These are phyloP conservation scores for Hypoxylon sp. DNA, from an alignment of 2,329 filamentous ascomycete genomes.

Conservation along the genomic window DNA sequence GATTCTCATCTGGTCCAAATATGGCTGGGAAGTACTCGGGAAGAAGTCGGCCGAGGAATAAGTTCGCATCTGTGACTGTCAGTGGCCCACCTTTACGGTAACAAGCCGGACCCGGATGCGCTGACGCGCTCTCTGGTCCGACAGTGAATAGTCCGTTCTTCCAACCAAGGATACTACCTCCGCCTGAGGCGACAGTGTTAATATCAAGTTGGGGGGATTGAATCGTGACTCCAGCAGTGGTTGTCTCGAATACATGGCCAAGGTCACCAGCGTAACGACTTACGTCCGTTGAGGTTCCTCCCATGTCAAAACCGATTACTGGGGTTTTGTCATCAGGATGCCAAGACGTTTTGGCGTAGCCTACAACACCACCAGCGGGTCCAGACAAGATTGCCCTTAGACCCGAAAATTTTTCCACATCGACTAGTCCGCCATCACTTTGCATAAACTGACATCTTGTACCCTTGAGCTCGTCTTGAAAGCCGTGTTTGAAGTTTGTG, in stretches of 20 bases:
- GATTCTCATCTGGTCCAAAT: slow-evolving; percentile 77
- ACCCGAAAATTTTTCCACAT: slow-evolving; percentile 76
- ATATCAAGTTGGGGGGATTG: slow-evolving; percentile 86
- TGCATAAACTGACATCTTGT: slow-evolving; percentile 52
- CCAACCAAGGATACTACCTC: slow-evolving; percentile 79
- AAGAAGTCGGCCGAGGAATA: slow-evolving; percentile 73
- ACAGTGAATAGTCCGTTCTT: slow-evolving; percentile 81
- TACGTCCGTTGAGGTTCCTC: slow-evolving; percentile 82
- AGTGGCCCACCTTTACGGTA: slow-evolving; percentile 81
- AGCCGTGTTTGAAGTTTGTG: slow-evolving; percentile 38
- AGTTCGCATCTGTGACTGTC: slow-evolving; percentile 80
- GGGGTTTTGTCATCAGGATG: slow-evolving; percentile 71
- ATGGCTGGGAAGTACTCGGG: slow-evolving; percentile 81
- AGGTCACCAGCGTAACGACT: slow-evolving; percentile 72
- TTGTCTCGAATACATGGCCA: slow-evolving; percentile 55
- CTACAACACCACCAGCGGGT: slow-evolving; percentile 81
- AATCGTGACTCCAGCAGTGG: slow-evolving; percentile 78
- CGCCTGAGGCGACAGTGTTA: slow-evolving; percentile 84
- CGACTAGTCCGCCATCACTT: slow-evolving; percentile 63
- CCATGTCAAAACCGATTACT: slow-evolving; percentile 84
- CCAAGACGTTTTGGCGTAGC: slow-evolving; percentile 81
- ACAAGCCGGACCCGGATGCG: slow-evolving; percentile 79
- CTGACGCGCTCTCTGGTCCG: slow-evolving; percentile 80
- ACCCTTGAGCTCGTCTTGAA: slow-evolving; percentile 30
- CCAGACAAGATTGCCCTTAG: slow-evolving; percentile 79